These are phyloP conservation scores for Diaporthe nobilis DNA, from an alignment of 2,329 filamentous ascomycete species.

Conservation along the genomic window DNA sequence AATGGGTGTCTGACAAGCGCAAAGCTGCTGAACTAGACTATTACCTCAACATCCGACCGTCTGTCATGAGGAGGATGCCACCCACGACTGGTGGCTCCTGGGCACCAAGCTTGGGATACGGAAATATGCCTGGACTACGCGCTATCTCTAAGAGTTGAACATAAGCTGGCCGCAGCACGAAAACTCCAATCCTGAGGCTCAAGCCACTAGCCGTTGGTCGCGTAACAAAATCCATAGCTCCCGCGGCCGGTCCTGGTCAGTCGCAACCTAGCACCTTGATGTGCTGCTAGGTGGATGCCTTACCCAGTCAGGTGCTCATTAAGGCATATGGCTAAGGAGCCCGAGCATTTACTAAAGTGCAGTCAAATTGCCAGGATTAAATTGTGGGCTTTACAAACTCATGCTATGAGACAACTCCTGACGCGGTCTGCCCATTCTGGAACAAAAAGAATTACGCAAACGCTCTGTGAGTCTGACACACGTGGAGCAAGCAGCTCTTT, in stretches of 20 bases:
- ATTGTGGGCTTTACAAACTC: slow-evolving; percentile 5
- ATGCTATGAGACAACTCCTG: not conserved
- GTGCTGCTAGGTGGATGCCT: not conserved
- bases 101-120: slow-evolving; percentile 33
- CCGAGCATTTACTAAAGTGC: not conserved
- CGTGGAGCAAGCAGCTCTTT: slow-evolving; percentile 21
- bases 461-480: not conserved
- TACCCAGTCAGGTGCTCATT: not conserved
- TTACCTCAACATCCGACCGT: slow-evolving; percentile 32
- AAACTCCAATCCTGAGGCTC: not conserved
- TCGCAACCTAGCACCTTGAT: not conserved
- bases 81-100: slow-evolving; percentile 25
- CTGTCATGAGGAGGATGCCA: slow-evolving; percentile 19
- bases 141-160: not conserved
- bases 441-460: slow-evolving; percentile 22
- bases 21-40: slow-evolving; percentile 33
- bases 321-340: not conserved
- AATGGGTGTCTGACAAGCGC: not conserved
- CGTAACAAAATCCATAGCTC: not conserved
- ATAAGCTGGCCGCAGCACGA: not conserved
- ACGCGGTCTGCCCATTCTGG: not conserved
- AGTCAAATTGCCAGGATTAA: not conserved
- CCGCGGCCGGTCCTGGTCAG: not conserved
- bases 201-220: not conserved
- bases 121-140: slow-evolving; percentile 6